These are phyloP conservation scores for Tolypocladium pustulatum DNA, from an alignment of 2,329 filamentous ascomycete genomes.

Conservation along the genomic window DNA sequence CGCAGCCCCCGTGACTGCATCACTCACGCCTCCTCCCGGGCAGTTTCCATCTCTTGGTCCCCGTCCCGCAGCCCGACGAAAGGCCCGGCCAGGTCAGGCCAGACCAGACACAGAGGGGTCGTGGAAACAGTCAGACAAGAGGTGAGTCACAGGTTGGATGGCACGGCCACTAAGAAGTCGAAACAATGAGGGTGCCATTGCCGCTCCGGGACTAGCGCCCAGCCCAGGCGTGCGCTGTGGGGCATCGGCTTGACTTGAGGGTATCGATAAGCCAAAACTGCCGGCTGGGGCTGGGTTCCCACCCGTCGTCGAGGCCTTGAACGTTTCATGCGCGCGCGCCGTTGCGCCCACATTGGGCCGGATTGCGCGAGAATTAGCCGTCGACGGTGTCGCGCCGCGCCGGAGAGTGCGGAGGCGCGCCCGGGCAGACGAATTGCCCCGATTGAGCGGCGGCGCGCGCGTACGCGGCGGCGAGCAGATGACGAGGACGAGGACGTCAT, in stretches of 20 bases:
- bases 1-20: not conserved
- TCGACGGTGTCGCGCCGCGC: not conserved
- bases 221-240: not conserved
- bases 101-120: not conserved
- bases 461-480: not conserved
- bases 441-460: not conserved
- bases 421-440: not conserved
- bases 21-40: not conserved
- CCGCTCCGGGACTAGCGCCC: conserved; percentile 3
- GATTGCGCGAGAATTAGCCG: not conserved
- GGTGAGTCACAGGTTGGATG: conserved; percentile 6
- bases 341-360: not conserved
- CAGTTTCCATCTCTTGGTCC: not conserved
- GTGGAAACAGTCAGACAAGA: not conserved
- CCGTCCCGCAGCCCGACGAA: not conserved
- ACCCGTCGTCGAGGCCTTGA: not conserved
- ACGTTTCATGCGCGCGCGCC: not conserved
- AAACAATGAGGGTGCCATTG: conserved; percentile 1
- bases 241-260: not conserved
- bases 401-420: not conserved
- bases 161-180: conserved; percentile 2
- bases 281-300: not conserved
- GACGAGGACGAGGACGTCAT: not conserved
- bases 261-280: not conserved
- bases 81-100: not conserved